Evolutionary conservation across 768 basidiomycete species (phyloP).

Genomic region (Lanmaoa rubissima): DNA sequence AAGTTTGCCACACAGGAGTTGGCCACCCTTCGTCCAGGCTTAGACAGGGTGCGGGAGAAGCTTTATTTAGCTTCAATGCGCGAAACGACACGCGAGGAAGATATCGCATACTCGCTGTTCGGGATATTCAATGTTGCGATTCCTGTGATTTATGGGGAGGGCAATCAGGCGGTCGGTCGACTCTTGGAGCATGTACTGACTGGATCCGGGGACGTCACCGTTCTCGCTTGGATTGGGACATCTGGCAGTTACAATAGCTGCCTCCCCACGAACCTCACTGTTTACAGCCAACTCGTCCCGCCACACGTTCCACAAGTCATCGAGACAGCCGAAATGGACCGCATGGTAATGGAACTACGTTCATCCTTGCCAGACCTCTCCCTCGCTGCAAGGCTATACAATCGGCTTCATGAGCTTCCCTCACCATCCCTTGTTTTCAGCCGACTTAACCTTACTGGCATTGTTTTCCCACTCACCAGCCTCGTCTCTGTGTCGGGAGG

Average conservation of each 20-base stretch:
- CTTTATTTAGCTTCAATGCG: conserved; percentile 5
- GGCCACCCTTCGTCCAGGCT: neutral
- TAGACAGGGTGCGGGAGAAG: conserved; percentile 9
- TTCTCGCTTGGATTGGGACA: conserved; percentile 10
- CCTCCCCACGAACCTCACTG: neutral
- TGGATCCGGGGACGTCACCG: neutral
- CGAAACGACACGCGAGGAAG: neutral
- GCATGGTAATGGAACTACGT: neutral
- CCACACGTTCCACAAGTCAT: neutral
- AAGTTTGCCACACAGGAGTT: neutral
- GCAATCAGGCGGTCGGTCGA: conserved; percentile 3
- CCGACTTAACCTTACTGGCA: conserved; percentile 4
- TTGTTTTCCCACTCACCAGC: neutral
- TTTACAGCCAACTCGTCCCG: neutral
- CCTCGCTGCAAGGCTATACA: neutral
- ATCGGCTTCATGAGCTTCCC: neutral
- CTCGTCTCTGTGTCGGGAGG: neutral
- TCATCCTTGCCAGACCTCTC: neutral
- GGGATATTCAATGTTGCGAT: too few species aligned
- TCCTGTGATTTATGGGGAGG: too few species aligned
- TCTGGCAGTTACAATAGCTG: conserved; percentile 1
- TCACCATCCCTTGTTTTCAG: neutral
- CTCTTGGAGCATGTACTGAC: conserved; percentile 7
- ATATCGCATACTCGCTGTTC: too few species aligned
- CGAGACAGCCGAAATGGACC: neutral